Evolutionary conservation across 1,284 basidiomycete species (phyloP).

Genomic region (Leucocoprinus gongylophorus): DNA sequence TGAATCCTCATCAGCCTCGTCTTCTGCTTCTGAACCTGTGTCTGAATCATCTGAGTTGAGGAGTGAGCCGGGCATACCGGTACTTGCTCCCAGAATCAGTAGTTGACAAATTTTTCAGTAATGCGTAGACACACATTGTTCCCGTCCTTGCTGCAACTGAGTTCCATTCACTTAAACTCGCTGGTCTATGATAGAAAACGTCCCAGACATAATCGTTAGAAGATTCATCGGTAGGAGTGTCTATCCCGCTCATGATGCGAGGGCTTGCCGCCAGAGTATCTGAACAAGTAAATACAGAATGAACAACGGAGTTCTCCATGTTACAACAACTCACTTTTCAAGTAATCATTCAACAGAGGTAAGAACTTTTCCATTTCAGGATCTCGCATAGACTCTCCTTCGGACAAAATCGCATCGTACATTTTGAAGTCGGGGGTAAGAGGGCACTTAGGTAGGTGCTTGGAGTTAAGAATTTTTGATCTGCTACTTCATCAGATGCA

Average conservation of each 20-base stretch:
- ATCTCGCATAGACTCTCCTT: slow-evolving; percentile 35
- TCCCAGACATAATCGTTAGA: slow-evolving; percentile 69
- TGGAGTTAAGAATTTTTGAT: slow-evolving; percentile 48
- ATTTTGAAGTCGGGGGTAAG: slow-evolving; percentile 44
- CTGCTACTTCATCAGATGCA: slow-evolving; percentile 25
- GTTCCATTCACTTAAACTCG: slow-evolving; percentile 51
- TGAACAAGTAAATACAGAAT: slow-evolving; percentile 23
- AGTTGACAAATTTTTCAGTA: not conserved
- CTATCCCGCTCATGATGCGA: slow-evolving; percentile 5
- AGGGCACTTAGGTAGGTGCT: slow-evolving; percentile 35
- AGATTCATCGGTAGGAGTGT: slow-evolving; percentile 11
- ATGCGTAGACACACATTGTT: slow-evolving; percentile 45
- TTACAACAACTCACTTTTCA: slow-evolving; percentile 43
- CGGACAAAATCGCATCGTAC: slow-evolving; percentile 60
- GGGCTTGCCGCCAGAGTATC: not conserved
- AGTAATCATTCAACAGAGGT: slow-evolving; percentile 63
- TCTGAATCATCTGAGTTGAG: slow-evolving; percentile 45
- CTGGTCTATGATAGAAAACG: slow-evolving; percentile 64
- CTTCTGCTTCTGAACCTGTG: slow-evolving; percentile 58
- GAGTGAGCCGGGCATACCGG: slow-evolving; percentile 52
- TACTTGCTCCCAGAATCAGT: slow-evolving; percentile 32
- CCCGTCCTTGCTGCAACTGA: slow-evolving; percentile 44
- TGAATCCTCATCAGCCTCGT: slow-evolving; percentile 75
- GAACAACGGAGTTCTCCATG: not conserved
- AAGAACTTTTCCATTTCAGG: slow-evolving; percentile 68